Conservation (phyloP, 345 rosid species). For the Turritis glabra region DNA sequence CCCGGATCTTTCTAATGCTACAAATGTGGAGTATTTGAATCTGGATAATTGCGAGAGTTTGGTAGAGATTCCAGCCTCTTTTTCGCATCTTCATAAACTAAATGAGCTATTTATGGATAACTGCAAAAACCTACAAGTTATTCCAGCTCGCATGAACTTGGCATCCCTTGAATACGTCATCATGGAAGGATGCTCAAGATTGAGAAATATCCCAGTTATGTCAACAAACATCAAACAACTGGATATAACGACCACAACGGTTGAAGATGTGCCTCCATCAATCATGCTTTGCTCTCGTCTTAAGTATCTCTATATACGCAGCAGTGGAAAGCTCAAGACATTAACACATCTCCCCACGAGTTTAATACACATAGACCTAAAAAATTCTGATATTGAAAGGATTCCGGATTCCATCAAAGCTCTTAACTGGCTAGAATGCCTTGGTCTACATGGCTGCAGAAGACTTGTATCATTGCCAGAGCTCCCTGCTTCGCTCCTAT, state of each 20-base stretch:
- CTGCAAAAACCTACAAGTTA: constrained; percentile 1
- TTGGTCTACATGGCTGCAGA: background rate
- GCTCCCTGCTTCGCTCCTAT: background rate
- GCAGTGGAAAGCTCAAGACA: background rate
- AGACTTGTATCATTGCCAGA: background rate
- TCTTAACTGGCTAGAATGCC: background rate
- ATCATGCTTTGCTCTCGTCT: no score
- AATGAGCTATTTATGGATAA: background rate
- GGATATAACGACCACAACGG: no score
- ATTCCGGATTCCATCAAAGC: background rate
- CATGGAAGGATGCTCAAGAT: constrained; percentile 19
- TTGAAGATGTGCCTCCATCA: no score
- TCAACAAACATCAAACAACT: background rate
- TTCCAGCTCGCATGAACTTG: constrained; percentile 14
- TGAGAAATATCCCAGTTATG: constrained; percentile 20
- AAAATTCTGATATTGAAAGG: background rate
- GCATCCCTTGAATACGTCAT: background rate
- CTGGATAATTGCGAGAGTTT: constrained; percentile 30
- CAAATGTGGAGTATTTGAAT: constrained; percentile 7
- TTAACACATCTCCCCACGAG: background rate
- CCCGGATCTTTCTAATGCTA: constrained; percentile 37
- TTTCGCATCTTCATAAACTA: constrained; percentile 24
- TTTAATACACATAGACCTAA: fast-evolving
- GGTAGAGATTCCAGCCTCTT: constrained; percentile 20
- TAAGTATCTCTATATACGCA: no score